Conservation (phyloP, 805 yeast species). For the Scheffersomyces lignosus region DNA sequence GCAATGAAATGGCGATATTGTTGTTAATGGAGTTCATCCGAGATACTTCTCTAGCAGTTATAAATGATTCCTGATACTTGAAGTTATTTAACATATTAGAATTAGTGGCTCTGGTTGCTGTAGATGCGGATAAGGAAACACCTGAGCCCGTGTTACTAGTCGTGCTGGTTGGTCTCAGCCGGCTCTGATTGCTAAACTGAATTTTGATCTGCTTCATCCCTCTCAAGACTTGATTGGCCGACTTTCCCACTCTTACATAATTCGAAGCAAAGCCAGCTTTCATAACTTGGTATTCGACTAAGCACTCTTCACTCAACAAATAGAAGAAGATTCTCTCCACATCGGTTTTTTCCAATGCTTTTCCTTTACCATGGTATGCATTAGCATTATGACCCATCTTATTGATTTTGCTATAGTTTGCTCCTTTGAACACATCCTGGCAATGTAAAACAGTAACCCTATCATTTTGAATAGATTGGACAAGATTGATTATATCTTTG, state of each 20-base stretch:
- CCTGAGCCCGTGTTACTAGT: neutral
- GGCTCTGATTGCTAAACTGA: conserved; percentile 41
- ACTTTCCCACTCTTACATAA: conserved; percentile 64
- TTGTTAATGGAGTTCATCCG: conserved; percentile 7
- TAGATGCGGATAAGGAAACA: neutral
- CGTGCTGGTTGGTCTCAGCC: conserved; percentile 7
- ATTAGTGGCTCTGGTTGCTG: neutral
- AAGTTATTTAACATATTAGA: conserved; percentile 13
- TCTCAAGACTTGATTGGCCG: conserved; percentile 49
- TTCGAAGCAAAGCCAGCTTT: conserved; percentile 81
- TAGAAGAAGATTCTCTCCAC: conserved; percentile 83
- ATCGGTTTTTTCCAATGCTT: conserved; percentile 59
- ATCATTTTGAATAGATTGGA: conserved; percentile 52
- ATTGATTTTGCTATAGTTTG: conserved; percentile 59
- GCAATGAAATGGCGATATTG: conserved; percentile 18
- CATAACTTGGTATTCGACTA: conserved; percentile 71
- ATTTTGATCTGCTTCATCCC: conserved; percentile 50
- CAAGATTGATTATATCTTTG: conserved; percentile 56
- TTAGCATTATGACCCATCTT: conserved; percentile 60
- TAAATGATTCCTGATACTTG: conserved; percentile 24
- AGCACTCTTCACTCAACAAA: conserved; percentile 60
- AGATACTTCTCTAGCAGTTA: conserved; percentile 21
- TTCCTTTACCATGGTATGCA: conserved; percentile 73
- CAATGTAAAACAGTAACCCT: conserved; percentile 77
- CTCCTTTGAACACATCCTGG: conserved; percentile 81